phyloP scores from a whole-genome alignment of 108 stramenopile species.

The Nitzschia sp. region DNA sequence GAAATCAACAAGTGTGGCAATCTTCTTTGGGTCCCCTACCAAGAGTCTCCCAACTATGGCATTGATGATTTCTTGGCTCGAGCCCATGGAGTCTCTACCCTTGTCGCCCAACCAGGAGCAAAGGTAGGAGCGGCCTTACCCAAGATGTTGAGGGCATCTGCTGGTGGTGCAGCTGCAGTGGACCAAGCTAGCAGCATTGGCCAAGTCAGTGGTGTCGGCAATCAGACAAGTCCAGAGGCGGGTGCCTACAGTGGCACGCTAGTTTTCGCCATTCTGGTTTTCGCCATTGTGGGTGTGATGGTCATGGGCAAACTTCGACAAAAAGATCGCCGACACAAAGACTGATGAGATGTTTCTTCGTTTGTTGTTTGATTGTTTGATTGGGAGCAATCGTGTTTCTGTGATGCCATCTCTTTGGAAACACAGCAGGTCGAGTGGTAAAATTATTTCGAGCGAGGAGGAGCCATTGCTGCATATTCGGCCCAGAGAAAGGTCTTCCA shows the following conservation, averaged over 20 bases:
- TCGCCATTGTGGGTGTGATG: neutral
- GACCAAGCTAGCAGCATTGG: no score
- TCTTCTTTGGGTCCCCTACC: conserved; percentile 73
- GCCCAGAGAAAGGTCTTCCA: no score
- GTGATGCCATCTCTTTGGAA: no score
- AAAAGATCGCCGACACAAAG: conserved; percentile 5
- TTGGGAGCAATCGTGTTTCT: no score
- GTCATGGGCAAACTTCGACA: conserved; percentile 2
- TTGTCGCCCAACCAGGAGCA: neutral
- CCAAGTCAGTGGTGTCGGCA: neutral
- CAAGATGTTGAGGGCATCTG: neutral
- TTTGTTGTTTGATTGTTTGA: no score
- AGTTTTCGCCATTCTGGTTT: neutral
- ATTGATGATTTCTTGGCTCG: conserved; percentile 8
- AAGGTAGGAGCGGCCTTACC: neutral
- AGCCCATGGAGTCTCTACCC: neutral
- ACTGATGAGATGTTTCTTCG: neutral
- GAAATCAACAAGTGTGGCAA: conserved; percentile 73
- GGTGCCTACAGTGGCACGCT: neutral
- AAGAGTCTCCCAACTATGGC: conserved; percentile 33
- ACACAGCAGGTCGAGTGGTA: no score
- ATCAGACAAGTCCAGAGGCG: neutral
- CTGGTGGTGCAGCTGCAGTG: neutral
- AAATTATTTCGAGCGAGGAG: no score
- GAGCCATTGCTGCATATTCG: no score